Evolutionary conservation across 2,329 filamentous ascomycete genomes (phyloP), one percentile per base, ranked within the genome.

Genomic region (Achaetomium macrosporum): DNA sequence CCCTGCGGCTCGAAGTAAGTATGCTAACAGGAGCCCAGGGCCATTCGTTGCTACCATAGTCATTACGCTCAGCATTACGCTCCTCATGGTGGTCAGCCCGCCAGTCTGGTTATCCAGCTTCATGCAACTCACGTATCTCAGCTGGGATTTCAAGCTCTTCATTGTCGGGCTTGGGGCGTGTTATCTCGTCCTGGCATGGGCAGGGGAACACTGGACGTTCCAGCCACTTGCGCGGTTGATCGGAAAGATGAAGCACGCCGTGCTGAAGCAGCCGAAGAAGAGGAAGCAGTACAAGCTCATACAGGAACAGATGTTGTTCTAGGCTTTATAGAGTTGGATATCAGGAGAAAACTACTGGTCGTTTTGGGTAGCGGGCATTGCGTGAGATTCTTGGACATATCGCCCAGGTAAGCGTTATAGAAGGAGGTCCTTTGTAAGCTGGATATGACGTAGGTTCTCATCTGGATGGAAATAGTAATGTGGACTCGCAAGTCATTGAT

Each of bases 201-300:
- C 79, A 7, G 81, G 82, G 3, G 92, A 99, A 70, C 78, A 79
- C 51, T 78, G 81, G 50, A 37, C 93, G 5, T 86, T 96, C 56
- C 82, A 84, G 35, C 70, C 71, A 19, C 60, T 96, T 51, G 86
- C 90, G 16, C 83, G 81, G 56, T 69, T 75, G 43, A 72, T 96
- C 51, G 90, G 88, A 1, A 72, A 71, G 30, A 60, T 78, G 15
- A 86, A 83, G 64, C 71, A 78, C 47, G 71, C 68, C n/a, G 50
- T 90, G 66, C 71, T 79, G 60, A 68, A 79, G 46, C 76, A 75
- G 65, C 71, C 74, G 41, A 96, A 96, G 74, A 83, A 86, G 71
- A 80, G 90, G 59, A 96, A 96, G 70, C 76, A 84, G 71, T 96
- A 96, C 67, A 97, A 97, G 72, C 62, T 89, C 17, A 84, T 96